A percentile compares a stretch with the other conserved stretches of the same genome.
phyloP scores from a whole-genome alignment of 345 rosid species.

The Zanthoxylum bungeanum region DNA sequence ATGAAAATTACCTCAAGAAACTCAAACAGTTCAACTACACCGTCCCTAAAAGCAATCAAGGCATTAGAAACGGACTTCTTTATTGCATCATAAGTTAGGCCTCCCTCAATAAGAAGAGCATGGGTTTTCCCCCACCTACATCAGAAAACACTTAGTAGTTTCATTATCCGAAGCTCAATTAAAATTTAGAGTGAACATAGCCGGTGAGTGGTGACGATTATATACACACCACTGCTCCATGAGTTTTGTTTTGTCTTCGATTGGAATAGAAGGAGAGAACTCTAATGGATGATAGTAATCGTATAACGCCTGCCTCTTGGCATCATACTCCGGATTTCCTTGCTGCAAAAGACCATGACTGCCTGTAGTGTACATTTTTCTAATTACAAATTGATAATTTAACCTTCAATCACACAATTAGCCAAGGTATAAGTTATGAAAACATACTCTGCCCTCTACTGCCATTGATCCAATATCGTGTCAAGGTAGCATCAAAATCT shows the following conservation, averaged over 20 bases:
- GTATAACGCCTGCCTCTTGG: constrained; percentile 63
- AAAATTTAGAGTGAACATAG: not conserved
- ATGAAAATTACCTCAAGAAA: constrained; percentile 61
- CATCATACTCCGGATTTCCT: constrained; percentile 66
- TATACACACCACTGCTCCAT: constrained; percentile 96
- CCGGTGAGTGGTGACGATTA: too few species aligned
- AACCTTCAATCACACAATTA: not conserved
- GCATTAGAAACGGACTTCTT: constrained; percentile 60
- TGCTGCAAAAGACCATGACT: constrained; percentile 87
- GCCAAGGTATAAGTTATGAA: not conserved
- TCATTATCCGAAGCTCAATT: not conserved
- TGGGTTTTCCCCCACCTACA: constrained; percentile 89
- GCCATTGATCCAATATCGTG: constrained; percentile 61
- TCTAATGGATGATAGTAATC: constrained; percentile 80
- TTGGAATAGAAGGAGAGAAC: constrained; percentile 58
- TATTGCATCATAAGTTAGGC: constrained; percentile 74
- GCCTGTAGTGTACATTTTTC: constrained; percentile 39
- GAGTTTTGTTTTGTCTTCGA: constrained; percentile 81
- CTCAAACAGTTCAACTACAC: constrained; percentile 69
- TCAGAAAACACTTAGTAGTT: constrained; percentile 1
- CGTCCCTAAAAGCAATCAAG: constrained; percentile 75
- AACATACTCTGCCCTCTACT: constrained; percentile 63
- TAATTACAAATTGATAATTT: constrained; percentile 8
- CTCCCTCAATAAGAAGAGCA: constrained; percentile 83
- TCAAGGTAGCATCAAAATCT: constrained; percentile 84